Evolutionary conservation across 257 asterid genomes (phyloP).

Genomic region (Ehretia macrophylla): DNA sequence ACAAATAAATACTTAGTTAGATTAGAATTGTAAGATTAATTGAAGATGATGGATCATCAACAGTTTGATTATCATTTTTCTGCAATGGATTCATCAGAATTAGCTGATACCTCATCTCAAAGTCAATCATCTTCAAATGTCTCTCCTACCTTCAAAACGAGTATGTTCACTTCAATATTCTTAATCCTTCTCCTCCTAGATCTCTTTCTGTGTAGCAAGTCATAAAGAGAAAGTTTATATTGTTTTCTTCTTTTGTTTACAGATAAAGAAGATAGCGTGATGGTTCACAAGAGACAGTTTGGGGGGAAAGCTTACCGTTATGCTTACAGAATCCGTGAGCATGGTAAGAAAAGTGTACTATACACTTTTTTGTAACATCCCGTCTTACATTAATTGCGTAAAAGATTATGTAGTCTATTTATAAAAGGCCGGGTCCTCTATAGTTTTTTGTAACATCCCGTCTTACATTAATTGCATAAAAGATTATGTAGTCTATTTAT

Average conservation of each 20-base stretch:
- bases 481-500: background rate
- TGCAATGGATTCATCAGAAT: background rate
- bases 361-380: background rate
- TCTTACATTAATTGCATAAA: too few relatives aligned
- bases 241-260: constrained; percentile 11
- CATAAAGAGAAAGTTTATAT: background rate
- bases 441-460: background rate
- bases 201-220: background rate
- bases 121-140: background rate
- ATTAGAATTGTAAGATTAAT: background rate
- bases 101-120: background rate
- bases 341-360: constrained; percentile 33
- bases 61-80: too few relatives aligned
- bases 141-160: background rate
- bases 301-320: constrained; percentile 46
- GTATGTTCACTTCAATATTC: background rate
- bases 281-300: constrained; percentile 28
- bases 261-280: constrained; percentile 33
- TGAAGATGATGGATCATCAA: background rate
- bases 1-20: too few relatives aligned
- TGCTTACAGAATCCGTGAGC: constrained; percentile 65
- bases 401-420: background rate
- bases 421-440: too few relatives aligned
- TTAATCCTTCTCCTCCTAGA: background rate
- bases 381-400: too few relatives aligned